Evolutionary conservation across 768 basidiomycete species (phyloP).

Genomic region (Antrodiella citrinella): DNA sequence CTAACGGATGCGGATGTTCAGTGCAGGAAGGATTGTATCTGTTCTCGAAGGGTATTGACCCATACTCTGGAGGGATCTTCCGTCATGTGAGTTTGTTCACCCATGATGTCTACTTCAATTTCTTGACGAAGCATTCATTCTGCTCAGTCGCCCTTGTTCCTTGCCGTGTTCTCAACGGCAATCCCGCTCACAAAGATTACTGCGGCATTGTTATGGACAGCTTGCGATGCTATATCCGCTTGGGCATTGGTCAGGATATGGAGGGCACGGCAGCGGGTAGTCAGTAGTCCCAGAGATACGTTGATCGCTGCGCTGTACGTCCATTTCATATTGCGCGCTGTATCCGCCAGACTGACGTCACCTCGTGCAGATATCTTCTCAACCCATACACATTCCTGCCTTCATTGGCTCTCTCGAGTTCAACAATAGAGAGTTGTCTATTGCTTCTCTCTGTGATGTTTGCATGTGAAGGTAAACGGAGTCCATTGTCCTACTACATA

Average conservation of each 20-base stretch:
- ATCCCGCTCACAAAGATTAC: conserved; percentile 43
- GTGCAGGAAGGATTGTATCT: conserved; percentile 90
- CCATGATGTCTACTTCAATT: not conserved
- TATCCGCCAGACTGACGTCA: conserved; percentile 6
- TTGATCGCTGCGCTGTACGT: conserved; percentile 63
- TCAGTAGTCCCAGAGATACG: conserved; percentile 41
- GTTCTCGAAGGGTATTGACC: conserved; percentile 67
- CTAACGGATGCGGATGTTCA: conserved; percentile 22
- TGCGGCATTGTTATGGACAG: conserved; percentile 60
- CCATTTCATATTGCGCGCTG: not conserved
- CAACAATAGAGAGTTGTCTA: conserved; percentile 72
- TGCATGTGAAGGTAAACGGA: conserved; percentile 51
- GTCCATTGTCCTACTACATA: not conserved
- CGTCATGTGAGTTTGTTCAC: conserved; percentile 56
- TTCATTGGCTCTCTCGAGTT: conserved; percentile 74
- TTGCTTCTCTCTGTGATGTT: conserved; percentile 60
- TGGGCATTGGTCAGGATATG: conserved; percentile 63
- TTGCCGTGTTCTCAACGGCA: conserved; percentile 67
- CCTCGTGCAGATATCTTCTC: conserved; percentile 61
- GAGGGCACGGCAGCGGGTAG: conserved; percentile 49
- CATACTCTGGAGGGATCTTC: conserved; percentile 82
- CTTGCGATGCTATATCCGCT: conserved; percentile 59
- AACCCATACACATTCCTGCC: conserved; percentile 87
- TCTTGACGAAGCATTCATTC: not conserved
- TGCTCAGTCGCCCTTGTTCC: conserved; percentile 71